Evolutionary conservation across 139 green algal species (phyloP), one percentile per base, ranked within the genome.

Genomic region (Monoraphidium neglectum): DNA sequence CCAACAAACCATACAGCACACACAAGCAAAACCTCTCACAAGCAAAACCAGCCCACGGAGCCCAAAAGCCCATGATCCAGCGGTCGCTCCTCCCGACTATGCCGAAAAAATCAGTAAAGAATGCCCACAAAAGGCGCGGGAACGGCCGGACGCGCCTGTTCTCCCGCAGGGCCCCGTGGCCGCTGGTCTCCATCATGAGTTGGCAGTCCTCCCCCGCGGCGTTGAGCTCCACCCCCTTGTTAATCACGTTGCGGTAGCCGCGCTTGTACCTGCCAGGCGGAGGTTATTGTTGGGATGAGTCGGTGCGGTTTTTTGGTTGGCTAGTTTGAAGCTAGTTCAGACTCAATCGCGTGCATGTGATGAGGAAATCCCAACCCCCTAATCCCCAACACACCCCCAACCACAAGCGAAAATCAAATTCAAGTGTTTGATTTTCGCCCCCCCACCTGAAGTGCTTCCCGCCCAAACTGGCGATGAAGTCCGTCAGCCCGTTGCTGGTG

Each of bases 171-270:
- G 96, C 96, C 4, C 96, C 96, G 72, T 99, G 96, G 23, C 94
- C 94, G 59, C 68, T 93, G 33, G 96, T 99, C 82, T 99, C 96
- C 91, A 99, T 98, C 91, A 98, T 98, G 30, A 99, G 89, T 32
- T 93, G 83, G 62, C 84, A 92, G 49, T 94, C 84, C 53, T 86
- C 84, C 26, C 94, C 94, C 51, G 49, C 28, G 37, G 92, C 35
- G 70, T 97, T 97, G 28, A 97, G 86, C 82, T 94, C 80, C 6
- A 95, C 77, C 43, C 92, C 92, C 83, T 97, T 95, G 79, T 91
- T 83, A 74, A 99, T 99, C 3, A 99, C 93, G 79, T 99, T 99
- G 82, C 97, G 96, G 89, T 98, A 98, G 24, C 95, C 95, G 28
- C 94, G 88, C 80, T 92, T 92, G 88, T 90, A 98, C 38, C 93